Evolutionary conservation across 73 alveolate genomes (phyloP), one percentile per base, ranked within the genome.

Genomic region (Stentor roeselii): DNA sequence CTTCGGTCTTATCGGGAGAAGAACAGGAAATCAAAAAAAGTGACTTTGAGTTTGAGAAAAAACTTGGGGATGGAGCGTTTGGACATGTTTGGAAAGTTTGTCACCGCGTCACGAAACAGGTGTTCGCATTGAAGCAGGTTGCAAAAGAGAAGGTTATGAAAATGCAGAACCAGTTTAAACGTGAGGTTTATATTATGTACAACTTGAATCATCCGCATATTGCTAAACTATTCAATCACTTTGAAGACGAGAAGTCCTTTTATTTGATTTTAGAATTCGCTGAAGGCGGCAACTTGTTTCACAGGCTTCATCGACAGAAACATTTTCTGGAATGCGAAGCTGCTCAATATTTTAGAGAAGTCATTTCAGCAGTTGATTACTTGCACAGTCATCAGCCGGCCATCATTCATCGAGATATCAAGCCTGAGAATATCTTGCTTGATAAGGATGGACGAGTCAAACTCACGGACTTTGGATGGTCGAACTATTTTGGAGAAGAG

Each of bases 141-240:
- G 60, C 60, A 21, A 76, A 76, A 41, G 84, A 76, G 34, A 67
- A 67, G 34, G 80, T 67, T 67, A 21, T 67, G 27, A 67, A 67
- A 67, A 67, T 67, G 80, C 37, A 21, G 34, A 67, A 32, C 41
- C 80, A 67, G 80, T 67, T 67, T 32, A 34, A 39, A 14, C 85
- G 98, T 60, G 99, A 96, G 87, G 95, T 96, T 37, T 93, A 96
- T 86, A 96, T 96, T 58, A 91, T 95, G 98, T 95, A 95, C 87
- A 91, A 88, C 87, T 83, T 96, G 85, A 88, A 90, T 75, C 98
- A 95, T 89, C 98, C 97, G 0, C 94, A 95, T 85, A 89, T 93
- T 67, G 92, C 91, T 27, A 93, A 93, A 84, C 92, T 93, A 76
- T 87, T 86, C 87, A 92, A 93, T 61, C 98, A 93, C 87, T 93